phyloP scores from a whole-genome alignment of 2,329 filamentous ascomycete species.

The Phyllosticta citribraziliensis region DNA sequence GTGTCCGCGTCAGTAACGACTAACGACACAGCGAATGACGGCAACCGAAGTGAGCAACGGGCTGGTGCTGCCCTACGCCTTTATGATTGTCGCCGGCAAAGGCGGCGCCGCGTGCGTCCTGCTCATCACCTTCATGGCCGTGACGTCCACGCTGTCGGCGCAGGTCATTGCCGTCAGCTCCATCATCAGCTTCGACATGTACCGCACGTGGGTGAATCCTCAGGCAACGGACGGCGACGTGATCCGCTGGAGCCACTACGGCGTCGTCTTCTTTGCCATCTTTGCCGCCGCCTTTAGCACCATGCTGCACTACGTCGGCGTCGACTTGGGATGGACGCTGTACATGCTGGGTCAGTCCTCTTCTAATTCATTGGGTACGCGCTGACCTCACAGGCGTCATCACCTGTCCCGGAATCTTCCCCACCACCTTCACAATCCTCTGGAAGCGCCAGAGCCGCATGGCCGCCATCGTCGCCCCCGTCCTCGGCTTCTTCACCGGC shows the following conservation, averaged over 20 bases:
- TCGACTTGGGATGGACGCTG: slow-evolving; percentile 45
- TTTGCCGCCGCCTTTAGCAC: slow-evolving; percentile 45
- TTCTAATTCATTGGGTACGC: not conserved
- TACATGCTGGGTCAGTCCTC: slow-evolving; percentile 39
- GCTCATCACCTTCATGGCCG: slow-evolving; percentile 29
- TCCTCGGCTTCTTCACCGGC: slow-evolving; percentile 42
- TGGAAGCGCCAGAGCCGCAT: slow-evolving; percentile 41
- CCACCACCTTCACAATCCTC: slow-evolving; percentile 44
- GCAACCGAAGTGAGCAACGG: slow-evolving; percentile 27
- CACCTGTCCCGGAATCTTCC: slow-evolving; percentile 45
- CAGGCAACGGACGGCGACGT: slow-evolving; percentile 38
- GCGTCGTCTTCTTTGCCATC: slow-evolving; percentile 43
- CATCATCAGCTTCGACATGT: slow-evolving; percentile 46
- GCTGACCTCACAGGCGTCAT: slow-evolving; percentile 31
- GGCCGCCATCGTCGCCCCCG: slow-evolving; percentile 41
- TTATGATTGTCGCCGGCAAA: slow-evolving; percentile 29
- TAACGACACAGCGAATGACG: slow-evolving; percentile 21
- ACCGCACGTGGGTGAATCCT: slow-evolving; percentile 41
- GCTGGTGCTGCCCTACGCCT: slow-evolving; percentile 30
- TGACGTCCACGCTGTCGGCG: slow-evolving; percentile 40
- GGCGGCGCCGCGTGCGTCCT: slow-evolving; percentile 29
- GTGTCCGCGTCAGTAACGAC: no score
- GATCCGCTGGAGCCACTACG: slow-evolving; percentile 43
- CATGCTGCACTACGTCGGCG: slow-evolving; percentile 43
- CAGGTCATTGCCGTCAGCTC: slow-evolving; percentile 46